These are phyloP conservation scores for Aspergillus bertholletiae DNA, from an alignment of 495 filamentous ascomycete species.

Conservation along the genomic window DNA sequence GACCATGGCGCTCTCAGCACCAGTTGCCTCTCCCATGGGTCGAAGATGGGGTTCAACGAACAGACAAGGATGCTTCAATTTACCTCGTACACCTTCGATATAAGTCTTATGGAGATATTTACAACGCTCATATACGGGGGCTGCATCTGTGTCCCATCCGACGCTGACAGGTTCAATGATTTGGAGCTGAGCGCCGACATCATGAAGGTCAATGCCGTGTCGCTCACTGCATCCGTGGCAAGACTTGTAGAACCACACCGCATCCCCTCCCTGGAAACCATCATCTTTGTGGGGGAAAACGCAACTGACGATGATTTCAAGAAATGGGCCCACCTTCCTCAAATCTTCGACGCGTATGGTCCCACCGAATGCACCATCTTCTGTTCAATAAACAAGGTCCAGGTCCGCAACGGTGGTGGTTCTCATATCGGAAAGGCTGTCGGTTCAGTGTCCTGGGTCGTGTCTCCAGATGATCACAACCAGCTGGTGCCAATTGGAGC, in stretches of 20 bases:
- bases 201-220: constrained; percentile 27
- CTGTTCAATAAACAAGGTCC: background rate
- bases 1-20: constrained; percentile 2
- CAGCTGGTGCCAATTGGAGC: constrained; percentile 51
- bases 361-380: constrained; percentile 26
- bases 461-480: constrained; percentile 59
- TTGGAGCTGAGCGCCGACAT: constrained; percentile 23
- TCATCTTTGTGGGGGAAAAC: constrained; percentile 20
- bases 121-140: constrained; percentile 45
- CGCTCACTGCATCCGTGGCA: constrained; percentile 35
- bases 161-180: constrained; percentile 35
- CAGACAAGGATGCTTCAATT: constrained; percentile 44
- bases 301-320: constrained; percentile 32
- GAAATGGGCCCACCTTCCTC: constrained; percentile 40
- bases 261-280: constrained; percentile 14
- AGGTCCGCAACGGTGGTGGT: background rate
- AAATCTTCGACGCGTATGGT: constrained; percentile 41
- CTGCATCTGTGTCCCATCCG: constrained; percentile 51
- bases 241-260: constrained; percentile 26
- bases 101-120: constrained; percentile 48
- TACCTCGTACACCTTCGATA: constrained; percentile 49
- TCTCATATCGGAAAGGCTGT: background rate
- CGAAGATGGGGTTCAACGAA: too few relatives aligned
- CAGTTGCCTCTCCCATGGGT: background rate
- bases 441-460: constrained; percentile 36